Evolutionary conservation across 2,329 filamentous ascomycete species (phyloP).

Genomic region (Phaeosphaeria sp.): DNA sequence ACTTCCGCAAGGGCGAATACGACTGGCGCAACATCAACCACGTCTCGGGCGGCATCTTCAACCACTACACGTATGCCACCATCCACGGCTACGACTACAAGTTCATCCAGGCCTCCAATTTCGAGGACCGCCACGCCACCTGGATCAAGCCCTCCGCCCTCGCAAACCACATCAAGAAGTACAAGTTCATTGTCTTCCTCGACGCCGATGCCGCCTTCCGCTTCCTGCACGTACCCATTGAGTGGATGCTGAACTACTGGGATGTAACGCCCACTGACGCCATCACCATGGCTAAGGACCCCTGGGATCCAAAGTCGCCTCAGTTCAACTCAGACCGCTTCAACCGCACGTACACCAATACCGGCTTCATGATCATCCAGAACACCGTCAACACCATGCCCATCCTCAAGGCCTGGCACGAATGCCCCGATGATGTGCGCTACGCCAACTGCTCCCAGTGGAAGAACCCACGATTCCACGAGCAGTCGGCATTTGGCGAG

Average conservation of each 20-base stretch:
- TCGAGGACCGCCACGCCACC: constrained; percentile 52
- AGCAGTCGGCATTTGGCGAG: constrained; percentile 50
- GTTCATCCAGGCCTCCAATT: constrained; percentile 51
- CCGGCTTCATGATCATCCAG: constrained; percentile 62
- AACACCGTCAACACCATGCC: constrained; percentile 58
- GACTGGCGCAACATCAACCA: constrained; percentile 48
- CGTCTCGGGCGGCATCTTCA: constrained; percentile 46
- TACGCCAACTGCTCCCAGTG: constrained; percentile 48
- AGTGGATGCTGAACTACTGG: constrained; percentile 61
- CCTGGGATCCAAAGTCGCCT: constrained; percentile 41
- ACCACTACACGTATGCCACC: constrained; percentile 49
- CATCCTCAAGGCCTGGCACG: constrained; percentile 59
- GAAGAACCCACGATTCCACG: constrained; percentile 48
- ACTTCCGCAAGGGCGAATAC: constrained; percentile 39
- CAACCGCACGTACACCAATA: constrained; percentile 56
- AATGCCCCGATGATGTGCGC: constrained; percentile 45
- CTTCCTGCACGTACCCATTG: constrained; percentile 55
- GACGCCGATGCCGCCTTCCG: constrained; percentile 58
- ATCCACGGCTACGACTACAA: constrained; percentile 61
- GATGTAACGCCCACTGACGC: constrained; percentile 52
- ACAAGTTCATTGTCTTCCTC: constrained; percentile 57
- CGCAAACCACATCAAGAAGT: constrained; percentile 45
- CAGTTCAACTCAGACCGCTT: constrained; percentile 52
- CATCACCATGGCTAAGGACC: constrained; percentile 56
- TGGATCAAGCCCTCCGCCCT: constrained; percentile 56